Percentiles rank a stretch among this genome's conserved stretches.
These are phyloP conservation scores for Eimeria tenella DNA, from an alignment of 169 alveolate genomes.

Conservation along the genomic window DNA sequence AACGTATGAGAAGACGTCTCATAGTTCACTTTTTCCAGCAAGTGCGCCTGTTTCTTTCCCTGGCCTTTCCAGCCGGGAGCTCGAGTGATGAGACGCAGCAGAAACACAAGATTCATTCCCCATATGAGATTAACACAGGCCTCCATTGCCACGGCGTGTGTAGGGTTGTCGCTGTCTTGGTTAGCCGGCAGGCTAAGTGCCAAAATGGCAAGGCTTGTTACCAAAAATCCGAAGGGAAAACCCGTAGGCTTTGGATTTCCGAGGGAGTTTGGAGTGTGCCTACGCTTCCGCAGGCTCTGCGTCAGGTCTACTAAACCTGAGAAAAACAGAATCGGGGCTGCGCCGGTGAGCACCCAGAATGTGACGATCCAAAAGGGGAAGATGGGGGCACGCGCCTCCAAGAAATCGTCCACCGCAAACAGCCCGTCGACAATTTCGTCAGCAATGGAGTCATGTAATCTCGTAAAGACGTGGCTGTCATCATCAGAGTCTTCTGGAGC, in stretches of 20 bases:
- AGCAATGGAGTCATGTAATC: not conserved
- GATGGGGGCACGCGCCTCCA: not conserved
- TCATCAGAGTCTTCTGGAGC: not conserved
- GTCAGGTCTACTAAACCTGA: not conserved
- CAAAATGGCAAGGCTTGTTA: not conserved
- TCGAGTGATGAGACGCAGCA: not conserved
- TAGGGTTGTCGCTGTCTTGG: not conserved
- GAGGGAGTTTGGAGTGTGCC: not conserved
- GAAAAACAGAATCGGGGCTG: not conserved
- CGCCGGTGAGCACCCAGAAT: slow-evolving; percentile 35
- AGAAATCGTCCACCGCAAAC: slow-evolving; percentile 33
- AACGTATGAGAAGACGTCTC: no score
- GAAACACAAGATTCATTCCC: slow-evolving; percentile 3
- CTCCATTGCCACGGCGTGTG: not conserved
- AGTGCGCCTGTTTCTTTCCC: no score
- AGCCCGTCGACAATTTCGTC: slow-evolving; percentile 16
- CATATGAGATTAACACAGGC: not conserved
- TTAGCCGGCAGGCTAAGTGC: not conserved
- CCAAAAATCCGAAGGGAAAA: not conserved
- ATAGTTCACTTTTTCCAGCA: no score
- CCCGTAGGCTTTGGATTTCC: not conserved
- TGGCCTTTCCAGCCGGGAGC: not conserved
- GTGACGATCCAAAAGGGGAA: slow-evolving; percentile 24
- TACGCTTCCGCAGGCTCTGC: not conserved
- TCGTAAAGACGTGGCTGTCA: not conserved